These are phyloP conservation scores for Handroanthus guayacan DNA, from an alignment of 257 asterid genomes.

Conservation along the genomic window DNA sequence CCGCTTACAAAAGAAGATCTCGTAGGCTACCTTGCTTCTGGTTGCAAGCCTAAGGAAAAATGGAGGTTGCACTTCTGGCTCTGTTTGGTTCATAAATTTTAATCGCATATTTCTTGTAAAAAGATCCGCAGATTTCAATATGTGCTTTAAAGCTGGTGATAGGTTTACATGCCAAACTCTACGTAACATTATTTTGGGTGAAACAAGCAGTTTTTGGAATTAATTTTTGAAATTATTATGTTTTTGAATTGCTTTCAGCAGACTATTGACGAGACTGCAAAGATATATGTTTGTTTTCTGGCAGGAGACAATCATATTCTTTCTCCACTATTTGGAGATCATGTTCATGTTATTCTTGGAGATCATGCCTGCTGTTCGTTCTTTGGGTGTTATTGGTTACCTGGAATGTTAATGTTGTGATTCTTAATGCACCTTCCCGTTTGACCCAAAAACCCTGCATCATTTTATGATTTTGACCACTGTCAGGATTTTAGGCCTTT, in stretches of 20 bases:
- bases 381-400: conserved; percentile 14
- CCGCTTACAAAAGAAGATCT: conserved; percentile 93
- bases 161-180: too few relatives aligned
- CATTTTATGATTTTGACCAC: conserved; percentile 11
- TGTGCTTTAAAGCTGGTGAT: conserved; percentile 22
- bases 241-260: conserved; percentile 5
- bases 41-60: conserved; percentile 93
- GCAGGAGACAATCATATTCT: background rate
- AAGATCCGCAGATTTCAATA: background rate
- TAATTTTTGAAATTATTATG: conserved; percentile 5
- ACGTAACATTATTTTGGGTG: background rate
- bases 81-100: conserved; percentile 49
- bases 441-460: conserved; percentile 15
- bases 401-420: conserved; percentile 3
- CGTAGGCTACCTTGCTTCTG: conserved; percentile 85
- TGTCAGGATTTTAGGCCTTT: conserved; percentile 23
- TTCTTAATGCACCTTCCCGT: too few relatives aligned
- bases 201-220: conserved; percentile 26
- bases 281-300: conserved; percentile 14
- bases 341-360: conserved; percentile 5
- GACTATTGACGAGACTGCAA: background rate
- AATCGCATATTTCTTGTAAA: conserved; percentile 39
- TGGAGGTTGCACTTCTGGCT: conserved; percentile 86
- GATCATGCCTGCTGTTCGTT: background rate
- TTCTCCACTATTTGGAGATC: conserved; percentile 6